Evolutionary conservation across 257 asterid genomes (phyloP).

Genomic region (Gentiana macrophylla): DNA sequence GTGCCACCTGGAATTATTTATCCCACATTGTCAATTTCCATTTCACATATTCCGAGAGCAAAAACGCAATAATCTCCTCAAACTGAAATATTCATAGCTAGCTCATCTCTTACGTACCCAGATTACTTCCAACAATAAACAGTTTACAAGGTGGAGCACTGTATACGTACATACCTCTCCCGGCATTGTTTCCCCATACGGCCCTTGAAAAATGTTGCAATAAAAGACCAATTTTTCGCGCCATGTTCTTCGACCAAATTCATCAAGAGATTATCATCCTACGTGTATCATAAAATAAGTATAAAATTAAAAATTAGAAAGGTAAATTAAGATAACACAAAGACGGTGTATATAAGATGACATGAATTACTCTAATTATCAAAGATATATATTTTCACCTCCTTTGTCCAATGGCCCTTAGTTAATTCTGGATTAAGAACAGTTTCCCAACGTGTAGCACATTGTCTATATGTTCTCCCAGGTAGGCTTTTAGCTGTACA

Average conservation of each 20-base stretch:
- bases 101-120: too few species aligned
- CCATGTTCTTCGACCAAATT: conserved; percentile 30
- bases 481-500: conserved; percentile 37
- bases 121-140: too few species aligned
- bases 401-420: conserved; percentile 51
- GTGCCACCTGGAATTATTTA: conserved; percentile 27
- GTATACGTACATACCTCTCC: conserved; percentile 31
- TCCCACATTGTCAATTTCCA: background rate
- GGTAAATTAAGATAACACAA: background rate
- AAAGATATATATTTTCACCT: conserved; percentile 20
- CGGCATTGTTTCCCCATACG: conserved; percentile 59
- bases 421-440: conserved; percentile 41
- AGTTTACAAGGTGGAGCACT: background rate
- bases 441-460: conserved; percentile 54
- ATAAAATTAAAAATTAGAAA: background rate
- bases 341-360: background rate
- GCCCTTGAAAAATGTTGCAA: conserved; percentile 40
- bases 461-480: conserved; percentile 43
- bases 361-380: background rate
- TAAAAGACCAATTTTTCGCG: conserved; percentile 30
- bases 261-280: conserved; percentile 41
- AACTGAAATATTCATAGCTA: background rate
- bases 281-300: conserved; percentile 6
- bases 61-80: background rate
- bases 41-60: background rate